Evolutionary conservation across 345 rosid genomes (phyloP), one percentile per base, ranked within the genome.

Genomic region (Fremontodendron californicum): DNA sequence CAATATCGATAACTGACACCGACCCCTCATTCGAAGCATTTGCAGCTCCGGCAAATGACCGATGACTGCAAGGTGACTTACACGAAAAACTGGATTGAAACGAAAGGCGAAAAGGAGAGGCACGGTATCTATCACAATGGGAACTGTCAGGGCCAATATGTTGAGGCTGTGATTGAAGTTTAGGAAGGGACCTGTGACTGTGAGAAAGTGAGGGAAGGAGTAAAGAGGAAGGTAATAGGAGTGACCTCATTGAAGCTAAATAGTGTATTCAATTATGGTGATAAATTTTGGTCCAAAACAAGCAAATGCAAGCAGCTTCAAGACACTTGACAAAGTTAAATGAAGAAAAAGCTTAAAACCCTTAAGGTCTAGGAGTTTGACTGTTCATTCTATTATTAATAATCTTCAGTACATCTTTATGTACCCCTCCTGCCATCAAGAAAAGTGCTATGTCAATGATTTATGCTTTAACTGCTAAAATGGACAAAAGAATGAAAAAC

Each of bases 1-100:
- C 88, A 43, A 86, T 84, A 12, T 66, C 21, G 71, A 66, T 66
- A 40, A 66, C 51, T 6, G 71, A 66, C 19, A 66, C 71, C 16
- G 83, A 31, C 70, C 91, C 91, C 76, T 85, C 98, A 19, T 89
- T 84, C 6, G 92, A 85, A 33, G 90, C 84, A 45, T 81, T 76
- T 2, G 83, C 51, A 19, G 86, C 80, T 51, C 77, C 74, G 49
- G 78, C 72, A 25, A 65, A 71, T 2, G 71, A 40, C 5, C 31
- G 74, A 71, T 29, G 87, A 61, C 57, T 43, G 49, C 68, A 74
- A 3, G 81, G 77, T 48, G 77, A 65, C 71, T n/a, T 65, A 39
- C 19, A 7, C 6, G 33, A 23, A 73, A 52, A 39, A 21, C 23
- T 57, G 40, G 74, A 54, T 13, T 73, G 51, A 48, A 46, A 37